A percentile compares a stretch with the other conserved stretches of the same genome.
Evolutionary conservation across 768 basidiomycete species (phyloP).

Genomic region (Coprinopsis strossmayeri): DNA sequence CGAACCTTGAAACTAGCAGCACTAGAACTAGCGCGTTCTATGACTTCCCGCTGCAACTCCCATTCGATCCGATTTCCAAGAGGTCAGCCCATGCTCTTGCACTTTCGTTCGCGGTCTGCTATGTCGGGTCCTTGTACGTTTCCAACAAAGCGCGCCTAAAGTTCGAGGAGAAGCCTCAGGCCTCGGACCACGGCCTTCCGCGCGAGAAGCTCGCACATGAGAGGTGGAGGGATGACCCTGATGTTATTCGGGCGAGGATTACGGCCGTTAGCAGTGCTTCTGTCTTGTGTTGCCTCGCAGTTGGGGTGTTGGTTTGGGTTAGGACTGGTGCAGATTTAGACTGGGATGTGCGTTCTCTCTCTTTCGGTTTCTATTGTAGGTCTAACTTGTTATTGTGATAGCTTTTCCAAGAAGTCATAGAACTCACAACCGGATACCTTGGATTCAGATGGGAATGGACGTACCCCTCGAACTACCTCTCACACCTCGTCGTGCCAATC

Average conservation of each 20-base stretch:
- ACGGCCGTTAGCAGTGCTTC: conserved; percentile 63
- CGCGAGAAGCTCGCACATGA: conserved; percentile 27
- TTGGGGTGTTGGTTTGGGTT: conserved; percentile 38
- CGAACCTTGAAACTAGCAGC: too few relatives aligned
- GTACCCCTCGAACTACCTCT: conserved; percentile 1
- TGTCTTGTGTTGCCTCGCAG: conserved; percentile 42
- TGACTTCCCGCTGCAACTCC: too few relatives aligned
- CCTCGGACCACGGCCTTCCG: conserved; percentile 18
- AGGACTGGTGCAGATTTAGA: conserved; percentile 15
- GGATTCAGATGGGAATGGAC: conserved; percentile 9
- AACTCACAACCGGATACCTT: neutral
- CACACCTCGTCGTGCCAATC: conserved; percentile 64
- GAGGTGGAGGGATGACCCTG: conserved; percentile 75
- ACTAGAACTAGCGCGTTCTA: too few relatives aligned
- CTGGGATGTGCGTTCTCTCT: neutral
- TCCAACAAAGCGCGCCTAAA: conserved; percentile 57
- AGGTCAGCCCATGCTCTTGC: conserved; percentile 41
- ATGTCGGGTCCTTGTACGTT: conserved; percentile 82
- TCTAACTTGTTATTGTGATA: neutral
- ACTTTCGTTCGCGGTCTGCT: conserved; percentile 51
- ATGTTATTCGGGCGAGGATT: conserved; percentile 77
- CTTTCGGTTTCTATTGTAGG: neutral
- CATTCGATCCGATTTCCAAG: neutral
- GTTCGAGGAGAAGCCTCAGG: conserved; percentile 29
- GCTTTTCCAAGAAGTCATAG: neutral